Evolutionary conservation across 345 rosid genomes (phyloP), one percentile per base, ranked within the genome.

Genomic region (Ricinus communis): DNA sequence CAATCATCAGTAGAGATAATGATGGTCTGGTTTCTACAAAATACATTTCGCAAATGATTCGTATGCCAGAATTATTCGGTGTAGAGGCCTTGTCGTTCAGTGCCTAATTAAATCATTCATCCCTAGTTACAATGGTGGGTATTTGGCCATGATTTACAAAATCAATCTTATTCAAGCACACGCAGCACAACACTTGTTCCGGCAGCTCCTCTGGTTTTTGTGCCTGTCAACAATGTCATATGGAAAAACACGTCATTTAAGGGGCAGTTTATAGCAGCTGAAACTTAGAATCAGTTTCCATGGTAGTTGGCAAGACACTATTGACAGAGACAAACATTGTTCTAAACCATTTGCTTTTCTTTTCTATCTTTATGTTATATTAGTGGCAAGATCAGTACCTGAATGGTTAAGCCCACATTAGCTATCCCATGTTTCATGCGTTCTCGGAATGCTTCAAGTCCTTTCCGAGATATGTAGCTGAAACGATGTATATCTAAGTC

Each of bases 391-490:
- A 47, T 64, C 10, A 15, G 25, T 84, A 91, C 97, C 97, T 91
- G 96, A 78, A 91, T 89, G 4, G 97, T 88, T 72, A 89, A 80
- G 62, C 97, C 90, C 47, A 91, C 82, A 82, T 91, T 84, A 19
- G 87, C 79, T 66, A 87, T 72, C 13, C 91, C 93, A 5, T 84
- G 66, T 82, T 83, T 82, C 71, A 89, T 66, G 36, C 91, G 78
- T 6, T 85, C 89, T 55, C 87, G 80, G 85, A 91, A 91, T 43
- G 97, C 85, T 79, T 91, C 97, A n/a, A 91, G 81, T 43, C 97
- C 96, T 83, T 85, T 91, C 71, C 97, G 87, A 10, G 97, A 86
- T 61, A 91, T 89, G 88, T 86, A 87, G 84, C 93, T 87, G 85
- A 91, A 91, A 7, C 97, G 83, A 70, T 91, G 97, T 49, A 91